These are phyloP conservation scores for Aureobasidium mangrovei DNA, from an alignment of 2,329 filamentous ascomycete species.

Conservation along the genomic window DNA sequence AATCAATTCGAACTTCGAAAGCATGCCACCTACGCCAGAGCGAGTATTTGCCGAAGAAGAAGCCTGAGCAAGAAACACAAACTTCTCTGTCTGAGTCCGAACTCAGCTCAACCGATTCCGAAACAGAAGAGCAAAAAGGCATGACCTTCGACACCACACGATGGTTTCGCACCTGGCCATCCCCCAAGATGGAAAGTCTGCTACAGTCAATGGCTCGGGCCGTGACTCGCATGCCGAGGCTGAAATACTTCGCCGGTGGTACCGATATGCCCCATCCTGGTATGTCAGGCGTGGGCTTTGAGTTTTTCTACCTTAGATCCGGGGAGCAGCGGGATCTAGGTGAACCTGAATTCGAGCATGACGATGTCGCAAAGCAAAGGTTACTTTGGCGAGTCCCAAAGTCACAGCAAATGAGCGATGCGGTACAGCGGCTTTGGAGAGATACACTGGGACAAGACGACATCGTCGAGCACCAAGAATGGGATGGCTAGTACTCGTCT, in stretches of 20 bases:
- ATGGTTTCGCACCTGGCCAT: not conserved
- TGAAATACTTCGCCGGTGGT: not conserved
- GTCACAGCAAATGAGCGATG: not conserved
- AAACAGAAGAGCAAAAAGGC: not conserved
- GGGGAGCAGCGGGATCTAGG: not conserved
- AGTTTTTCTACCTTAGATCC: not conserved
- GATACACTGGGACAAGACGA: not conserved
- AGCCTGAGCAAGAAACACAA: not conserved
- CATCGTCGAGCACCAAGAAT: not conserved
- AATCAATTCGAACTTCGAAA: not conserved
- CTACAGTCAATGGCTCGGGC: not conserved
- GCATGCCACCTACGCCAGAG: not conserved
- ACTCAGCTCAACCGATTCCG: not conserved
- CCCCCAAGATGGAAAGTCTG: not conserved
- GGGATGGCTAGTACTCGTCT: not conserved
- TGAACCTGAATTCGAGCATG: not conserved
- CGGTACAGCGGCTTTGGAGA: not conserved
- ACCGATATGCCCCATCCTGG: not conserved
- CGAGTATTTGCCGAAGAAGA: not conserved
- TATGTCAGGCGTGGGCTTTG: not conserved
- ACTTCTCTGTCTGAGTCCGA: not conserved
- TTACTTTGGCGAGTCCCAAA: not conserved
- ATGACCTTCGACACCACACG: not conserved
- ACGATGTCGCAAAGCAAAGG: not conserved
- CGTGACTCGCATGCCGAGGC: not conserved